Evolutionary conservation across 2,329 filamentous ascomycete genomes (phyloP), one percentile per base, ranked within the genome.

Genomic region (Fusarium sp.): DNA sequence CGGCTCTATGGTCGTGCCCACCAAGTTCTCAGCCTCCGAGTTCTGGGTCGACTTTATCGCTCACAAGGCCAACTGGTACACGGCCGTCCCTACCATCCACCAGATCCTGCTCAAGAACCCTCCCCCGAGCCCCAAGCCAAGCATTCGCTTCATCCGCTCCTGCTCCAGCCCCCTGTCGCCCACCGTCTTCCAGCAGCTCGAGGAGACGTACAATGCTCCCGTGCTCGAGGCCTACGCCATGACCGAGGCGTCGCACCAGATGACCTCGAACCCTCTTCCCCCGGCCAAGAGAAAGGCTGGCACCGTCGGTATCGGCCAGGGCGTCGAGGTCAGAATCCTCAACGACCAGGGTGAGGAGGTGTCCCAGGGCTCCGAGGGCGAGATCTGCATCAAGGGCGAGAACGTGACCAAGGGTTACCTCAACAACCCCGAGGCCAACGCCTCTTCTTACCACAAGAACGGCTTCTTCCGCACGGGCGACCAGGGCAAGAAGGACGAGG

Each of bases 171-270:
- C 94, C 0, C 87, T 97, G 16, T 94, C 93, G 3, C 95, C 95
- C 1, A 95, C 94, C 71, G 91, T 91, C 60, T 95, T 97, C 84
- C 88, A 94, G 71, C 92, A 94, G 77, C 89, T 97, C 6, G 94
- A 97, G 80, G 88, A 90, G 77, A 88, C 91, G 0, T 94, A 95
- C 81, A 87, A 91, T 60, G 94, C 95, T 0, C 94, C 95, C 0
- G 95, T 97, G 0, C 88, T 97, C 20, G 95, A 97, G 84, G 95
- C 95, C 11, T 97, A 97, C 79, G 95, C 95, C 74, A 97, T 97
- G 95, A 97, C 95, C 45, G 95, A 97, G 85, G 95, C 94, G 8
- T 91, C 95, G 6, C 93, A 95, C 79, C 93, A 95, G 82, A 95
- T 95, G 92, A 94, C 93, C 1, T 94, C 92, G 29, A 93, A 92